phyloP scores from a whole-genome alignment of 805 yeast species.

The Cyberlindnera maclurae region DNA sequence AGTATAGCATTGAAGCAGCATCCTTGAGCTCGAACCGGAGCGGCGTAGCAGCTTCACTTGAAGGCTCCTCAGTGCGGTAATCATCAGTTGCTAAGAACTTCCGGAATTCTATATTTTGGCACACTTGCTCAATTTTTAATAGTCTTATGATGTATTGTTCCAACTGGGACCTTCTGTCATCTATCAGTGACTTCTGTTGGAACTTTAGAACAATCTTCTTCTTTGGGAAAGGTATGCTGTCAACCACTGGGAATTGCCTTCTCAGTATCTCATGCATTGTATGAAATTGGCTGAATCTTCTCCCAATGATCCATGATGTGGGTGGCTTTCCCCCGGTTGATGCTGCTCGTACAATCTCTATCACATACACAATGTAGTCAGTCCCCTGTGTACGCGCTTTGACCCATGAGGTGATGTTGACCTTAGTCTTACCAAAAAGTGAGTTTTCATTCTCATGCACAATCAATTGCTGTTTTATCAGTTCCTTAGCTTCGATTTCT shows the following conservation, averaged over 20 bases:
- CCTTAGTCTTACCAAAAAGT: constrained; percentile 57
- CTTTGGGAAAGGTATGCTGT: constrained; percentile 47
- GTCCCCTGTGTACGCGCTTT: constrained; percentile 46
- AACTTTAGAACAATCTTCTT: constrained; percentile 63
- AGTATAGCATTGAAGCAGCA: constrained; percentile 17
- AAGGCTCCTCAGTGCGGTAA: constrained; percentile 6
- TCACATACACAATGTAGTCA: constrained; percentile 63
- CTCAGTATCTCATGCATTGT: constrained; percentile 61
- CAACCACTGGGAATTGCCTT: constrained; percentile 42
- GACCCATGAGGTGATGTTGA: constrained; percentile 42
- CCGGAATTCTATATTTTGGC: constrained; percentile 66
- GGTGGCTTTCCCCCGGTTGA: constrained; percentile 37
- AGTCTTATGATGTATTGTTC: constrained; percentile 56
- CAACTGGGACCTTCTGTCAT: constrained; percentile 52
- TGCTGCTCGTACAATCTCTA: constrained; percentile 57
- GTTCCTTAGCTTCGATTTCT: constrained; percentile 68
- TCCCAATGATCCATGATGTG: constrained; percentile 87
- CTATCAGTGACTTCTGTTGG: constrained; percentile 56
- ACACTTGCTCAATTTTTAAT: constrained; percentile 57
- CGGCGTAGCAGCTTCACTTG: constrained; percentile 4
- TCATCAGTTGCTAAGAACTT: constrained; percentile 53
- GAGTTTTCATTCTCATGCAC: constrained; percentile 80
- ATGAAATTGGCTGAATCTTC: constrained; percentile 81
- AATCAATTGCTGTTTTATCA: constrained; percentile 71
- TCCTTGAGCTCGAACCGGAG: constrained; percentile 11